Percentiles rank a stretch among this genome's conserved stretches.
These are phyloP conservation scores for Diversispora eburnea DNA, from an alignment of 192 early-diverging fungal genomes.

Conservation along the genomic window DNA sequence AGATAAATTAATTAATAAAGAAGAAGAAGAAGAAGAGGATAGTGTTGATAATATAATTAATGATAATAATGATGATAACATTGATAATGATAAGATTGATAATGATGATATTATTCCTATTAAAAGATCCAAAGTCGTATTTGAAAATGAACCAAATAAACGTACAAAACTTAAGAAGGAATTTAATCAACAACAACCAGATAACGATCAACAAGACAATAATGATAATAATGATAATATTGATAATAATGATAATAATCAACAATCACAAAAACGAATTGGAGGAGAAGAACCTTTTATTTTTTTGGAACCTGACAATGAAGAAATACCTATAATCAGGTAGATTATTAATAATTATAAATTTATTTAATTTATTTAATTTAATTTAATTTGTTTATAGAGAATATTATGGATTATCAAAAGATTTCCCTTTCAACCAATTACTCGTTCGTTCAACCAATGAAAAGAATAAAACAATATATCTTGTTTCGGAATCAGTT, in stretches of 20 bases:
- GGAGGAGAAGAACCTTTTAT: slow-evolving; percentile 84
- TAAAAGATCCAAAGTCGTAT: background rate
- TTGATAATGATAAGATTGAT: background rate
- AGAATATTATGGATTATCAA: slow-evolving; percentile 72
- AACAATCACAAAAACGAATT: slow-evolving; percentile 34
- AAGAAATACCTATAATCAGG: slow-evolving; percentile 60
- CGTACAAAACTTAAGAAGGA: slow-evolving; percentile 13
- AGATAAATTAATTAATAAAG: slow-evolving; percentile 24
- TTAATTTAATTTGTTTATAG: slow-evolving; percentile 24
- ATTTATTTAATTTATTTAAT: background rate
- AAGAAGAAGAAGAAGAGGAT: too few species aligned
- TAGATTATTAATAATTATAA: slow-evolving; percentile 25
- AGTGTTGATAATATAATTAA: too few species aligned
- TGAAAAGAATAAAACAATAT: slow-evolving; percentile 66
- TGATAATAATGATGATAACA: background rate
- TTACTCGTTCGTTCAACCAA: slow-evolving; percentile 87
- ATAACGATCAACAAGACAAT: slow-evolving; percentile 10
- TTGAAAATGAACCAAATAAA: slow-evolving; percentile 12
- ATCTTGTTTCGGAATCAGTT: slow-evolving; percentile 82
- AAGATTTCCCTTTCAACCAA: slow-evolving; percentile 72
- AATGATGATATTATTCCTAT: background rate
- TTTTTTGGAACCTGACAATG: slow-evolving; percentile 61
- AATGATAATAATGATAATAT: slow-evolving; percentile 22
- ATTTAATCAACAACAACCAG: slow-evolving; percentile 21
- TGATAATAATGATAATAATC: background rate